These are phyloP conservation scores for Paraglomus occultum DNA, from an alignment of 192 early-diverging fungal genomes.

Conservation along the genomic window DNA sequence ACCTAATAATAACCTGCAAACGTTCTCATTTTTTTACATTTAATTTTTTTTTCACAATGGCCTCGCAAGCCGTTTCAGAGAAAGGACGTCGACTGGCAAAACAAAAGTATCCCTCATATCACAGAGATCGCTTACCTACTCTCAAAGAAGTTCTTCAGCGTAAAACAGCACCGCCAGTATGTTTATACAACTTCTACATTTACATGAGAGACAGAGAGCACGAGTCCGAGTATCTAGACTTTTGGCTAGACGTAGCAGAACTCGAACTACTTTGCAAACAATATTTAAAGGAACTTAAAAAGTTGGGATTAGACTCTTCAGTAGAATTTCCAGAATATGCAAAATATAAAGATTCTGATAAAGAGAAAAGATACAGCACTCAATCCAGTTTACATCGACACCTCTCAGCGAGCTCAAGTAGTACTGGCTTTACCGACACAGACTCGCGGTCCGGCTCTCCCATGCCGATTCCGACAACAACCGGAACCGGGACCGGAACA, in stretches of 20 bases:
- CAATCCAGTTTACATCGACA: too few relatives aligned
- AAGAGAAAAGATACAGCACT: not conserved
- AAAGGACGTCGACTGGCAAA: slow-evolving; percentile 25
- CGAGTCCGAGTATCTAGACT: slow-evolving; percentile 69
- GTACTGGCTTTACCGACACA: too few relatives aligned
- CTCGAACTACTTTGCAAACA: slow-evolving; percentile 68
- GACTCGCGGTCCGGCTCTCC: not conserved
- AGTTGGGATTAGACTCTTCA: slow-evolving; percentile 29
- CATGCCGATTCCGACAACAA: slow-evolving; percentile 21
- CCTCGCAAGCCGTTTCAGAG: not conserved
- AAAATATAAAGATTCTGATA: not conserved
- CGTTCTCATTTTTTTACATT: too few relatives aligned
- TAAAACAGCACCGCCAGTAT: slow-evolving; percentile 67
- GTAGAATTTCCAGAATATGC: slow-evolving; percentile 27
- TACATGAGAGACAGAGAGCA: slow-evolving; percentile 66
- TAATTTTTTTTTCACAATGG: too few relatives aligned
- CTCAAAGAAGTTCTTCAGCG: slow-evolving; percentile 67
- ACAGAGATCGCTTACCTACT: slow-evolving; percentile 49
- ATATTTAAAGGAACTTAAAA: slow-evolving; percentile 45
- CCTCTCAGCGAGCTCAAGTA: too few relatives aligned
- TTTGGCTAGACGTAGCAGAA: slow-evolving; percentile 71
- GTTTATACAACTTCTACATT: slow-evolving; percentile 76
- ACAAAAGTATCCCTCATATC: slow-evolving; percentile 5
- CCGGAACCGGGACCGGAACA: not conserved
- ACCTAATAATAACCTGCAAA: too few relatives aligned